Evolutionary conservation across 1,284 basidiomycete species (phyloP).

Genomic region (Xerocomus minutiporus): DNA sequence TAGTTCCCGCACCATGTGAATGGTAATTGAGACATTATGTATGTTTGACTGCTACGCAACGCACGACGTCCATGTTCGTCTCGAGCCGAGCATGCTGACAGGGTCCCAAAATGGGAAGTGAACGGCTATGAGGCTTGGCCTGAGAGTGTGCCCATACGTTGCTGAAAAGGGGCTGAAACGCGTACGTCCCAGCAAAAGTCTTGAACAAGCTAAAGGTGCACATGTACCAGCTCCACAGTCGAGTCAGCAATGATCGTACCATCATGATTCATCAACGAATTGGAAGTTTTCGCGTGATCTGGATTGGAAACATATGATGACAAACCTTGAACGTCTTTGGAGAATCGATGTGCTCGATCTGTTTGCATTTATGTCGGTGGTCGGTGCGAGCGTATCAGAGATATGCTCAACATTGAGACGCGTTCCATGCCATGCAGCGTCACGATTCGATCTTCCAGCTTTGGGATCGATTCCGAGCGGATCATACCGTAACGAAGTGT

Average conservation of each 20-base stretch:
- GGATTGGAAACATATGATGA: neutral
- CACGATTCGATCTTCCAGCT: neutral
- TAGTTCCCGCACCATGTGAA: neutral
- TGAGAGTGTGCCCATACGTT: neutral
- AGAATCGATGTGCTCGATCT: neutral
- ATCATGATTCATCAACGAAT: neutral
- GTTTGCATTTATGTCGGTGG: too few relatives aligned
- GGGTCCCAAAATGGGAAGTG: neutral
- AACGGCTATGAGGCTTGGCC: neutral
- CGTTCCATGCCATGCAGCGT: too few relatives aligned
- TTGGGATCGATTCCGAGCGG: constrained; percentile 4
- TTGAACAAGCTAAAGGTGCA: neutral
- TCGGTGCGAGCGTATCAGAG: too few relatives aligned
- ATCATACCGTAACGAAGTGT: neutral
- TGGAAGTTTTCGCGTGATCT: too few relatives aligned
- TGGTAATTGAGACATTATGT: neutral
- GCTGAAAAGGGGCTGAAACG: neutral
- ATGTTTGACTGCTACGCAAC: neutral
- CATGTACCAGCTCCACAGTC: neutral
- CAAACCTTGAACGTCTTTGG: neutral
- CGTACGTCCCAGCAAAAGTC: neutral
- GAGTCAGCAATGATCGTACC: neutral
- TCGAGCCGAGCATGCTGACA: neutral
- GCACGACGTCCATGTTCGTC: neutral
- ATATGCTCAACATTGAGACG: too few relatives aligned